phyloP scores from a whole-genome alignment of 441 rosid genomes.

The Pelargonium cotyledonis region DNA sequence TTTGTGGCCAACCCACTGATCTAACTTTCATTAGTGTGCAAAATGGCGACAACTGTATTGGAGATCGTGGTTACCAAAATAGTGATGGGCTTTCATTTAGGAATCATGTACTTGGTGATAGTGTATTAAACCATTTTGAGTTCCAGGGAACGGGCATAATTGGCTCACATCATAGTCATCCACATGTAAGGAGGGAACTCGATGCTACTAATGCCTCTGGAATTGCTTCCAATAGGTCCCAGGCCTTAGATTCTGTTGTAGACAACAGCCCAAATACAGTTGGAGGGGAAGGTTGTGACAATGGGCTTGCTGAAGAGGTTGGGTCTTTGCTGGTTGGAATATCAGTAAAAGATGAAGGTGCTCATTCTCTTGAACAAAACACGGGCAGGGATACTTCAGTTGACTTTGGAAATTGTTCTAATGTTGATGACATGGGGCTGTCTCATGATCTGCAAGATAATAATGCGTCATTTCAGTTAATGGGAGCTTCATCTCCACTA shows the following conservation, averaged over 20 bases:
- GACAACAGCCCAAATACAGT: constrained; percentile 18
- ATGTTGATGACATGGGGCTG: constrained; percentile 22
- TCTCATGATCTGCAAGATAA: constrained; percentile 15
- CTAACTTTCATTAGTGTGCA: constrained; percentile 18
- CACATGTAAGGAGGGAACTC: not conserved
- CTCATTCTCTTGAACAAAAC: constrained; percentile 14
- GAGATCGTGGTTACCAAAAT: constrained; percentile 21
- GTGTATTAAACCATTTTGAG: constrained; percentile 23
- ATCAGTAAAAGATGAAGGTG: constrained; percentile 11
- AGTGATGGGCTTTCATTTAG: constrained; percentile 13
- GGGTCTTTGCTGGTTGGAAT: constrained; percentile 10
- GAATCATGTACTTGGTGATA: constrained; percentile 25
- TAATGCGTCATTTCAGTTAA: constrained; percentile 15
- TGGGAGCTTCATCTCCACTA: constrained; percentile 27
- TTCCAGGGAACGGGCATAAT: constrained; percentile 20
- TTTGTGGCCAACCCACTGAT: constrained; percentile 20
- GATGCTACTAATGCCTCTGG: constrained; percentile 3
- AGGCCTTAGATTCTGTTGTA: constrained; percentile 4
- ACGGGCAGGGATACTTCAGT: constrained; percentile 19
- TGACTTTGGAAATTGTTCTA: constrained; percentile 21
- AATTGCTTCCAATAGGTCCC: not conserved
- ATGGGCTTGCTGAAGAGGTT: constrained; percentile 12
- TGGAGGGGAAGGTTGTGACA: constrained; percentile 21
- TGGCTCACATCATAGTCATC: constrained; percentile 12
- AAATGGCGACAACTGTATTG: constrained; percentile 10